Base-by-base conservation (phyloP, 2,329 filamentous ascomycete genomes). In the Stromatinia cepivora region DNA sequence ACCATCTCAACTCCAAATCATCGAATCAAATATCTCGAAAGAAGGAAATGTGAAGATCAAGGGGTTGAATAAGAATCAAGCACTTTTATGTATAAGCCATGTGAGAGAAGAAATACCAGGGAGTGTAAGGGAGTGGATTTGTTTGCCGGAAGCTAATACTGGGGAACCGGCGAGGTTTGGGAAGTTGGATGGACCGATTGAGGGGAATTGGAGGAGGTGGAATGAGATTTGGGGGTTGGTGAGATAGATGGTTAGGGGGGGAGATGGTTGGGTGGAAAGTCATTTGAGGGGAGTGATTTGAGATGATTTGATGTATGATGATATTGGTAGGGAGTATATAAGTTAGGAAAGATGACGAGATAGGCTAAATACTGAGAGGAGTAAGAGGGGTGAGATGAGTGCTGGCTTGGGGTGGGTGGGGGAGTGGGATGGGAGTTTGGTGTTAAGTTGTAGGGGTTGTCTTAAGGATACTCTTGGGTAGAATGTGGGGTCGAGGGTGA, bases 61-160 rank as follows among this genome's bases (percentile, higher is more conserved):
- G 0, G 93, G 93, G 0, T 80, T 97, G 69, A 84, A 84, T 1
- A 82, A 88, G 0, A 79, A 87, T 31, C 94, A 98, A 80, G 93
- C 93, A 0, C 81, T 99, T 67, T 86, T 98, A n/a, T 93, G 94
- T 72, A 94, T 98, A 70, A 95, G 93, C 71, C 95, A 99, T 81
- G 85, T 94, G 71, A 89, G 89, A 72, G 93, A 97, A 75, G 95
- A 99, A 79, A 91, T 98, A 13, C 95, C 95, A 0, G 89, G 90
- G 63, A 90, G 89, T 73, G 86, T 97, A 34, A 82, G 92, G 59
- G 88, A 96, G 77, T 98, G 92, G 90, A 84, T 98, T 64, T 94
- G 92, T 78, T 82, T 97, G 42, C 93, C 94, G 1, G 91, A 94
- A 79, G 85, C 90, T 4, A 91, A 90, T 66, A 87, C 87, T 1